These are phyloP conservation scores for Metschnikowia noctiluminum DNA, from an alignment of 805 yeast species.

Conservation along the genomic window DNA sequence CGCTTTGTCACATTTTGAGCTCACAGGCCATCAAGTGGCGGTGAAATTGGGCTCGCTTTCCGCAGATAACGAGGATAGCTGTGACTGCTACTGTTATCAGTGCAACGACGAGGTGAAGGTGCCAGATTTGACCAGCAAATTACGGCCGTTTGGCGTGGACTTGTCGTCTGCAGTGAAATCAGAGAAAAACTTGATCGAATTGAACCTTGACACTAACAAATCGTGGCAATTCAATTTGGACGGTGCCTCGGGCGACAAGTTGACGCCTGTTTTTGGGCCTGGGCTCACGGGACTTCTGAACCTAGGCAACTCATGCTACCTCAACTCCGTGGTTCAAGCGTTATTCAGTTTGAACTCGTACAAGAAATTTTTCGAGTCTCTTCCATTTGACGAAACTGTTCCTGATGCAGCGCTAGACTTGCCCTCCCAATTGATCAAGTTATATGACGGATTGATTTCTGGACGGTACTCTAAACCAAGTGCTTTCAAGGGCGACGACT, in stretches of 20 bases:
- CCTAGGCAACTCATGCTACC: slow-evolving; percentile 89
- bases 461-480: slow-evolving; percentile 71
- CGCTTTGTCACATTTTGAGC: slow-evolving; percentile 69
- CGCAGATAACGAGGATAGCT: slow-evolving; percentile 50
- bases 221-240: slow-evolving; percentile 90
- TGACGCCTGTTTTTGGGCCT: slow-evolving; percentile 67
- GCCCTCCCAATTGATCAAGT: slow-evolving; percentile 70
- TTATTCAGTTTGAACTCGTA: slow-evolving; percentile 48
- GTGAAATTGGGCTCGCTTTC: slow-evolving; percentile 89
- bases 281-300: slow-evolving; percentile 83
- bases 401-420: slow-evolving; percentile 61
- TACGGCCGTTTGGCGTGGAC: slow-evolving; percentile 67
- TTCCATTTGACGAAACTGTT: slow-evolving; percentile 26
- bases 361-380: slow-evolving; percentile 37
- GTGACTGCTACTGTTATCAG: slow-evolving; percentile 84
- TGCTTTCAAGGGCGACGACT: slow-evolving; percentile 40
- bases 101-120: slow-evolving; percentile 89
- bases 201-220: slow-evolving; percentile 88
- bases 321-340: slow-evolving; percentile 77
- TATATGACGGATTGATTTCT: slow-evolving; percentile 73
- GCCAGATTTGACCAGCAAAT: slow-evolving; percentile 46
- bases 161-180: slow-evolving; percentile 55
- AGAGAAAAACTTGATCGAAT: slow-evolving; percentile 83
- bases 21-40: slow-evolving; percentile 69
- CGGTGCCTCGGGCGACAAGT: slow-evolving; percentile 61